Base-by-base conservation (phyloP, 306 rosid species). In the Senna tora region DNA sequence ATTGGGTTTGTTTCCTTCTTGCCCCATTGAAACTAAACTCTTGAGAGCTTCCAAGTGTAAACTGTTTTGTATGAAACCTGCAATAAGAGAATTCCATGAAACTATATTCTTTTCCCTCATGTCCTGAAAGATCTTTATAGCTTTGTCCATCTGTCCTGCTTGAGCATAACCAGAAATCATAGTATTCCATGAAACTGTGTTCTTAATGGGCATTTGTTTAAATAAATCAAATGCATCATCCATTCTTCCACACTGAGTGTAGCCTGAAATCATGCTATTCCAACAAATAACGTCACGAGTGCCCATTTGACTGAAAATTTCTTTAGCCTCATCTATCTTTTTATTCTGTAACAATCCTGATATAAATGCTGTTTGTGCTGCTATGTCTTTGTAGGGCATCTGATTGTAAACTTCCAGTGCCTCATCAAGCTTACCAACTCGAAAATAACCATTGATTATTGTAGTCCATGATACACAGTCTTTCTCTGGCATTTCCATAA, bases 381-480 rank as follows among this genome's bases (percentile, higher is more conserved):
- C 88, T 30, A 83, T 47, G 60, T 88, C 93, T 80, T 87, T 84
- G 82, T 66, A 73, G 73, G 96, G 93, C 96, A 90, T 93, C 39
- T 19, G 85, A 72, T 70, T 67, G 22, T 90, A 84, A 69, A 84
- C 71, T 61, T 80, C 71, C 54, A 64, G 79, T 69, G 96, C 98
- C 45, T 84, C 79, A 7, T 79, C 87, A 84, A 93, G 85, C 84
- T 88, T 85, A 28, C 93, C 93, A 61, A 45, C 84, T 11, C 85
- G 85, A 79, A 88, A 81, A 55, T 79, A 90, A 20, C 91, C 96
- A 52, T 82, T 81, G 33, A 93, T 87, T 75, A 93, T 83, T 11
- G 96, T 82, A 79, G 98, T 93, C 96, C 96, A 93, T 2, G 98
- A 90, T 11, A 87, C 87, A 63, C 85, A 77, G 80, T 93, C 93